Evolutionary conservation across 2,329 filamentous ascomycete genomes (phyloP).

Genomic region (Aaosphaeria arxii): DNA sequence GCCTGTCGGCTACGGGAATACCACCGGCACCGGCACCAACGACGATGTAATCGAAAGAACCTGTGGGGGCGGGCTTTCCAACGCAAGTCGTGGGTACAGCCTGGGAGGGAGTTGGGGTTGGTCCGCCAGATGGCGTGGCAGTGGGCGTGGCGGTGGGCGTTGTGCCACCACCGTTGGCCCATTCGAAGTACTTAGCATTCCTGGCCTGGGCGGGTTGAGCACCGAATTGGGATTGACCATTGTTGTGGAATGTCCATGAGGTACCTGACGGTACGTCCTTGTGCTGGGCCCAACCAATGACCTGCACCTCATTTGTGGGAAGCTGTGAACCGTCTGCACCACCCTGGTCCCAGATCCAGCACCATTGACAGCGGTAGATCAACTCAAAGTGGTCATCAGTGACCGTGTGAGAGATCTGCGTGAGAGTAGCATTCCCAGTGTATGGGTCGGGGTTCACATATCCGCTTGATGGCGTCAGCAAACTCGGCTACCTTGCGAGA

Average conservation of each 20-base stretch:
- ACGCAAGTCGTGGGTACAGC: slow-evolving; percentile 33
- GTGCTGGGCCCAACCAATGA: slow-evolving; percentile 58
- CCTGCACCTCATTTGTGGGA: slow-evolving; percentile 33
- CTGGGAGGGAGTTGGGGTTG: slow-evolving; percentile 25
- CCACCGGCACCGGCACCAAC: slow-evolving; percentile 63
- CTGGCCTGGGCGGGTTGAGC: slow-evolving; percentile 43
- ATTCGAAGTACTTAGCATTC: slow-evolving; percentile 42
- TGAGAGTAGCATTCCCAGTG: slow-evolving; percentile 60
- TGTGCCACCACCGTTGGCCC: slow-evolving; percentile 38
- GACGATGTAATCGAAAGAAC: slow-evolving; percentile 62
- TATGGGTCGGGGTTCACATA: slow-evolving; percentile 60
- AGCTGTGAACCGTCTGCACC: slow-evolving; percentile 39
- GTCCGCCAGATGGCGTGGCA: slow-evolving; percentile 19
- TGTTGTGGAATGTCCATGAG: slow-evolving; percentile 54
- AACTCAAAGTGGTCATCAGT: slow-evolving; percentile 59
- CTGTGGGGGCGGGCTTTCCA: slow-evolving; percentile 37
- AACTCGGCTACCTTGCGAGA: no score
- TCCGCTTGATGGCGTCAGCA: slow-evolving; percentile 38
- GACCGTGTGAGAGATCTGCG: slow-evolving; percentile 57
- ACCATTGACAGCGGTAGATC: slow-evolving; percentile 62
- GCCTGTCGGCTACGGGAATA: slow-evolving; percentile 57
- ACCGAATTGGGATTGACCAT: slow-evolving; percentile 55
- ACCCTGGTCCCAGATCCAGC: slow-evolving; percentile 44
- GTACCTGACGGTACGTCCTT: slow-evolving; percentile 37
- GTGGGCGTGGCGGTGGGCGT: slow-evolving; percentile 13